Evolutionary conservation across 805 yeast species (phyloP).

Genomic region (Candida methanosorbosa): DNA sequence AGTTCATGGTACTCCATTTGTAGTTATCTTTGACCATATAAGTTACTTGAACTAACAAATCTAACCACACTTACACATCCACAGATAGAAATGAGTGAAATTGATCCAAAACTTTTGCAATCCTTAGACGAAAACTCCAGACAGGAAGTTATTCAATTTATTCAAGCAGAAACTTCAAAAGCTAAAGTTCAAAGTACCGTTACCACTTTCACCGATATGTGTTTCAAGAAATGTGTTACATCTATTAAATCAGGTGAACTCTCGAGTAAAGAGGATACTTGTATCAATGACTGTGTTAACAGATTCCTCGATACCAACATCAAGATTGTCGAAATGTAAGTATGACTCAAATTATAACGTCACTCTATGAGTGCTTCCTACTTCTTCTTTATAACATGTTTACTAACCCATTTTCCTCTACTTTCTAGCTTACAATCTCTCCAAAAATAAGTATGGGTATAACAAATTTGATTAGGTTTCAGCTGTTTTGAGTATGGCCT

Average conservation of each 20-base stretch:
- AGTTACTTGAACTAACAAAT: too few species aligned
- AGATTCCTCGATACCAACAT: constrained; percentile 83
- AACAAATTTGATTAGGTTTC: too few species aligned
- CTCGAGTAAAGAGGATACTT: constrained; percentile 52
- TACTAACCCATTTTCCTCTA: constrained; percentile 5
- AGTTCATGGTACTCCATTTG: too few species aligned
- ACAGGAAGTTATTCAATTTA: constrained; percentile 64
- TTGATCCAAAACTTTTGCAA: constrained; percentile 18
- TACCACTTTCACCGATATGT: constrained; percentile 81
- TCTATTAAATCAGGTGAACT: constrained; percentile 39
- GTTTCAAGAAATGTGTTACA: constrained; percentile 79
- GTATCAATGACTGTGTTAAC: constrained; percentile 75
- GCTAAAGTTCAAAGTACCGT: constrained; percentile 82
- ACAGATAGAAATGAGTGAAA: too few species aligned
- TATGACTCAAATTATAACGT: too few species aligned
- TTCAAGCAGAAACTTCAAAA: constrained; percentile 78
- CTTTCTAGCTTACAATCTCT: constrained; percentile 9
- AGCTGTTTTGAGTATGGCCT: too few species aligned
- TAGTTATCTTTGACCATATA: too few species aligned
- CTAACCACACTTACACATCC: too few species aligned
- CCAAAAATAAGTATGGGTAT: constrained; percentile 5
- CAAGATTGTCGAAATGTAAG: constrained; percentile 57
- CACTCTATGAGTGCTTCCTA: too few species aligned
- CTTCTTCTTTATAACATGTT: not conserved
- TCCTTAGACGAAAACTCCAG: constrained; percentile 59